phyloP scores from a whole-genome alignment of 176 grass and related monocot genomes.

The Elymus sibiricus region DNA sequence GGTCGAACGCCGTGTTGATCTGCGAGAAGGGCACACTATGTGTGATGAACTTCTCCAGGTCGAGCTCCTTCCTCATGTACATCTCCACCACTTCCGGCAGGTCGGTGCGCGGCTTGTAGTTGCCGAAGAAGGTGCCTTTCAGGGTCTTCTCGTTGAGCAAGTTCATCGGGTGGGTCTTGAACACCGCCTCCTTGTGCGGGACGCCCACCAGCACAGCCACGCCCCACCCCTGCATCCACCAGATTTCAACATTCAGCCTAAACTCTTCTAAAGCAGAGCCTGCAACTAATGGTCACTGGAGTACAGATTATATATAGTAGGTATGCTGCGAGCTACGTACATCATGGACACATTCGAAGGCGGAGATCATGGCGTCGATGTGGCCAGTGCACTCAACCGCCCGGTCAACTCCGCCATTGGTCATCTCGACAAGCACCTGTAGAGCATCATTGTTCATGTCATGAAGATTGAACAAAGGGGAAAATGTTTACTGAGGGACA shows the following conservation, averaged over 20 bases:
- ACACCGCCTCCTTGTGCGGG: constrained; percentile 65
- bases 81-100: neutral
- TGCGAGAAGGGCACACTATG: constrained; percentile 73
- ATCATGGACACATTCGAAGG: constrained; percentile 81
- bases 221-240: constrained; percentile 63
- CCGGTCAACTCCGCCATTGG: constrained; percentile 69
- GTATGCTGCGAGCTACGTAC: too few species aligned
- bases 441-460: neutral
- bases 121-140: constrained; percentile 86
- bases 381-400: constrained; percentile 74
- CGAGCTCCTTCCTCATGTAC: constrained; percentile 44
- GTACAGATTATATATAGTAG: too few species aligned
- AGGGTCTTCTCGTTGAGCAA: constrained; percentile 80
- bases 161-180: constrained; percentile 83
- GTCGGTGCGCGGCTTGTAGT: constrained; percentile 34
- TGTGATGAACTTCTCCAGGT: constrained; percentile 90
- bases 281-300: rapidly evolving
- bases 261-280: neutral
- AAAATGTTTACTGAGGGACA: neutral
- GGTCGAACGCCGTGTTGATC: constrained; percentile 88
- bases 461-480: neutral
- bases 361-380: constrained; percentile 76
- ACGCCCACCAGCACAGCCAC: constrained; percentile 81
- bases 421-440: constrained; percentile 86
- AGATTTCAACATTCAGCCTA: neutral